A percentile compares a stretch with the other conserved stretches of the same genome.
Evolutionary conservation across 2,329 filamentous ascomycete genomes (phyloP).

Genomic region (Penicillium sp.): DNA sequence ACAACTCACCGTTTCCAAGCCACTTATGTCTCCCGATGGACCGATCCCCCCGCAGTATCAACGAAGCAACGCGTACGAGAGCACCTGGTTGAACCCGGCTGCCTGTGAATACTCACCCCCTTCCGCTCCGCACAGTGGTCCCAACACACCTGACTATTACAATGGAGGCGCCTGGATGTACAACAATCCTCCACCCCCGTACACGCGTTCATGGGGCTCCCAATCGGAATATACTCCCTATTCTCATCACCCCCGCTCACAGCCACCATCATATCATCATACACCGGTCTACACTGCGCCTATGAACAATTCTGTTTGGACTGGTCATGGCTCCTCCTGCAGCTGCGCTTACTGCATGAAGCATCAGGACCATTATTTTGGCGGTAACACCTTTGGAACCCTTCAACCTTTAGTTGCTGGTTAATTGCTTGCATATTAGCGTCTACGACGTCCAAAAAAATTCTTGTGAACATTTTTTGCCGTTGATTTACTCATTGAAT

Average conservation of each 20-base stretch:
- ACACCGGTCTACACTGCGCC: constrained; percentile 46
- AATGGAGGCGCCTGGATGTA: constrained; percentile 41
- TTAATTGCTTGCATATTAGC: constrained; percentile 23
- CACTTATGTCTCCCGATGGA: constrained; percentile 45
- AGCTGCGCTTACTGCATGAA: constrained; percentile 47
- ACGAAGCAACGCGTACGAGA: constrained; percentile 44
- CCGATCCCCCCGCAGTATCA: constrained; percentile 50
- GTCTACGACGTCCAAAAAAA: constrained; percentile 5
- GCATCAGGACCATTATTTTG: constrained; percentile 49
- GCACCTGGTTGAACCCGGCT: constrained; percentile 48
- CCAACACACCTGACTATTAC: constrained; percentile 47
- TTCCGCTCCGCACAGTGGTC: constrained; percentile 46
- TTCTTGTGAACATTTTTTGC: constrained; percentile 19
- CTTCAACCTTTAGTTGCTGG: constrained; percentile 45
- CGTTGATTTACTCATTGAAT: constrained; percentile 28
- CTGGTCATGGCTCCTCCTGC: constrained; percentile 45
- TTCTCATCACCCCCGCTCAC: constrained; percentile 35
- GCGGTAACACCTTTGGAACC: constrained; percentile 37
- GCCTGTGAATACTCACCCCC: constrained; percentile 51
- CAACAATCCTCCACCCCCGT: constrained; percentile 38
- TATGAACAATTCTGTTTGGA: constrained; percentile 47
- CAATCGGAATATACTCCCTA: constrained; percentile 32
- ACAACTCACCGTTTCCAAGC: constrained; percentile 48
- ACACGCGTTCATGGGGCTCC: constrained; percentile 38
- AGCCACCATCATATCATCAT: constrained; percentile 46